phyloP scores from a whole-genome alignment of 345 rosid genomes.

The Populus euphratica region DNA sequence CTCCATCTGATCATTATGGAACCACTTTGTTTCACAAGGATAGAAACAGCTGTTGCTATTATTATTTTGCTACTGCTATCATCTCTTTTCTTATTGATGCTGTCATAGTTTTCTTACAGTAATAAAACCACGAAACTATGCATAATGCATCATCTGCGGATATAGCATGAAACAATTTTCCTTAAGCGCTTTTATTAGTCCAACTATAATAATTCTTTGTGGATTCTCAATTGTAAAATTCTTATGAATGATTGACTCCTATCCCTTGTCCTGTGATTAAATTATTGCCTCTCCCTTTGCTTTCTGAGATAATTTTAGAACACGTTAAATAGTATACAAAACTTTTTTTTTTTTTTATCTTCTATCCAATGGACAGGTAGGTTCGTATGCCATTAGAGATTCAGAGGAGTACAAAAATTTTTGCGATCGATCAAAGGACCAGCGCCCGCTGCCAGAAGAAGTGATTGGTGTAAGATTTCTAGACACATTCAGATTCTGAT shows the following conservation, averaged over 20 bases:
- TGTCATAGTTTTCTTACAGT: background rate
- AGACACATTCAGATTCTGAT: background rate
- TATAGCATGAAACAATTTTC: background rate
- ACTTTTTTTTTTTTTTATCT: background rate
- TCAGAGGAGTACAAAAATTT: slow-evolving; percentile 82
- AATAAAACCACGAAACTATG: background rate
- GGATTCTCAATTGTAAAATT: background rate
- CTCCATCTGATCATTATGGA: too few relatives aligned
- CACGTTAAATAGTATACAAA: too few relatives aligned
- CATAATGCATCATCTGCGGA: background rate
- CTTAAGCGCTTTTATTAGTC: background rate
- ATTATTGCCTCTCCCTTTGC: background rate
- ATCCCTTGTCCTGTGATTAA: background rate
- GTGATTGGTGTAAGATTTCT: slow-evolving; percentile 67
- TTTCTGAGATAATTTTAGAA: background rate
- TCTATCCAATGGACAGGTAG: slow-evolving; percentile 41
- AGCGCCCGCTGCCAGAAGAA: slow-evolving; percentile 85
- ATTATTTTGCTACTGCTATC: too few relatives aligned
- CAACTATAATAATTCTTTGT: background rate
- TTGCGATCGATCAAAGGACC: slow-evolving; percentile 82
- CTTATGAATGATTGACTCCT: background rate
- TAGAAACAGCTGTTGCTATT: too few relatives aligned
- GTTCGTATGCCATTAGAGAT: slow-evolving; percentile 77
- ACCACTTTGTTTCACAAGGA: too few relatives aligned
- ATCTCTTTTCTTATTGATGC: background rate